phyloP scores from a whole-genome alignment of 2,329 filamentous ascomycete species.

The Epichloe uncinata region DNA sequence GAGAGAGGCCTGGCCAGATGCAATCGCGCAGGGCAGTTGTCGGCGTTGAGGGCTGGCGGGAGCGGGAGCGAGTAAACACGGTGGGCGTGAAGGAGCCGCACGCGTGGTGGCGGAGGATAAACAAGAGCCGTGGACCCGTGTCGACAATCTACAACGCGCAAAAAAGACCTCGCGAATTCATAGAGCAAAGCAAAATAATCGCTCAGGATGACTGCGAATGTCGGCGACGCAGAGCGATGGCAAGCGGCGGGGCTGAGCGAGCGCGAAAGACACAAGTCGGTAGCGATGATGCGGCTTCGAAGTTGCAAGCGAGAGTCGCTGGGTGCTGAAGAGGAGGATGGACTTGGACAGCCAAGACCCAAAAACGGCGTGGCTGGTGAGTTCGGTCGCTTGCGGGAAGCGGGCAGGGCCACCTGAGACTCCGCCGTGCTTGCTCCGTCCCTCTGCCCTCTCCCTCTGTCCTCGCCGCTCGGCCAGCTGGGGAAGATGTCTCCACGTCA shows the following conservation, averaged over 20 bases:
- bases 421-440: not conserved
- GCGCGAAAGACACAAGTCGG: conserved; percentile 6
- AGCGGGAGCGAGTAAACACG: conserved; percentile 18
- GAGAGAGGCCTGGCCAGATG: not conserved
- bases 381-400: conserved; percentile 3
- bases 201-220: conserved; percentile 10
- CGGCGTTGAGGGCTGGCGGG: not conserved
- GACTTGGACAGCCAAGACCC: conserved; percentile 6
- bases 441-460: too few species aligned
- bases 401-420: not conserved
- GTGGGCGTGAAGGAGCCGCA: conserved; percentile 14
- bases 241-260: conserved; percentile 9
- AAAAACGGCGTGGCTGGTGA: conserved; percentile 29
- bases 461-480: too few species aligned
- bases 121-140: conserved; percentile 18
- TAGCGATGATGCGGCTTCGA: conserved; percentile 9
- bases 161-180: conserved; percentile 16
- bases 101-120: conserved; percentile 16
- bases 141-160: conserved; percentile 18
- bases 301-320: conserved; percentile 3
- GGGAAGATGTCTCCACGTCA: conserved; percentile 3
- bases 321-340: not conserved
- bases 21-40: conserved; percentile 7
- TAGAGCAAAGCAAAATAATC: conserved; percentile 14
- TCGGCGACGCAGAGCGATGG: conserved; percentile 14